phyloP scores from a whole-genome alignment of 345 rosid species.

The Eucalyptus marginata region DNA sequence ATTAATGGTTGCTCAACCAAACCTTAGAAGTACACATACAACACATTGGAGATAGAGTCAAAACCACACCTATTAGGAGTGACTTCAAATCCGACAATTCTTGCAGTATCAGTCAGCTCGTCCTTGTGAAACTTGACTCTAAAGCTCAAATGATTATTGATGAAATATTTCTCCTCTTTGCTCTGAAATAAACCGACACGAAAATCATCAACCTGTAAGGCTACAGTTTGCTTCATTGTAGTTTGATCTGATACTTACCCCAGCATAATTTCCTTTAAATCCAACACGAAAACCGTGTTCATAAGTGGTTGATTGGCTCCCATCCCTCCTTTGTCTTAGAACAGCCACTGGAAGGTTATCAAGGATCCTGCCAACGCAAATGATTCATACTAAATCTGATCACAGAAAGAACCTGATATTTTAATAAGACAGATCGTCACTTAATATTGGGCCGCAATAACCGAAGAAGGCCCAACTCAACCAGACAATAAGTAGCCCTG shows the following conservation, averaged over 20 bases:
- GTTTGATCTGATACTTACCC: conserved; percentile 35
- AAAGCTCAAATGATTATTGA: conserved; percentile 91
- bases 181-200: conserved; percentile 29
- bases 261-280: conserved; percentile 88
- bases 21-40: neutral
- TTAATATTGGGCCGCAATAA: neutral
- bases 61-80: conserved; percentile 63
- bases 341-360: conserved; percentile 99
- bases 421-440: neutral
- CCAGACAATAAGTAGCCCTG: neutral
- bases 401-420: neutral
- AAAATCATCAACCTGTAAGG: neutral
- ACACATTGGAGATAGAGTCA: neutral
- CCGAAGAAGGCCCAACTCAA: neutral
- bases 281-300: conserved; percentile 97
- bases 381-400: neutral
- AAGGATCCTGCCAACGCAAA: conserved; percentile 50
- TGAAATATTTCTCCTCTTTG: conserved; percentile 91
- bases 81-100: conserved; percentile 98
- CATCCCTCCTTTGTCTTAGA: conserved; percentile 88
- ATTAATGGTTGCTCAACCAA: neutral
- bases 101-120: conserved; percentile 64
- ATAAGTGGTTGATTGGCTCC: conserved; percentile 68
- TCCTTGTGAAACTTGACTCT: conserved; percentile 92
- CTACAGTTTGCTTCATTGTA: neutral